Percentiles rank a stretch among this genome's conserved stretches.
Evolutionary conservation across 805 yeast species (phyloP).

Genomic region (Cyberlindnera galapagoensis): DNA sequence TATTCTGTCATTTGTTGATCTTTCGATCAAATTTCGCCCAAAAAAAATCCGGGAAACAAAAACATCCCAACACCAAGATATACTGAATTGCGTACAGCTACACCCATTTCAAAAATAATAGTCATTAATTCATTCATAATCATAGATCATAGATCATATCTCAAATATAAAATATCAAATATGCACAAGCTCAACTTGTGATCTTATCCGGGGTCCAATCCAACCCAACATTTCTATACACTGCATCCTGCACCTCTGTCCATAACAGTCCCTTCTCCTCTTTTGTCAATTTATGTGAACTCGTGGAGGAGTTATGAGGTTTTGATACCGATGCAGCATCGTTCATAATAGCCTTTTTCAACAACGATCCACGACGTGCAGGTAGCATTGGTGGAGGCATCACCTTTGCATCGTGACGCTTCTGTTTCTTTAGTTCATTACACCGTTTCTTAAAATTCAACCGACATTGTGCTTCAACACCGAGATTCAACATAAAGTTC

Average conservation of each 20-base stretch:
- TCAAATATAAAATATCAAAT: too few relatives aligned
- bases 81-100: too few relatives aligned
- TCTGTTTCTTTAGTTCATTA: conserved; percentile 37
- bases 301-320: conserved; percentile 3
- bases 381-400: conserved; percentile 1
- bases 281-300: conserved; percentile 31
- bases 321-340: conserved; percentile 15
- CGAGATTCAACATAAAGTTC: conserved; percentile 56
- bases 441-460: conserved; percentile 53
- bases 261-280: conserved; percentile 55
- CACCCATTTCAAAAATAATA: too few relatives aligned
- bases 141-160: too few relatives aligned
- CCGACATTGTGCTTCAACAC: conserved; percentile 67
- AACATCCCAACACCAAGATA: too few relatives aligned
- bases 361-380: conserved; percentile 12
- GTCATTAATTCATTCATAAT: too few relatives aligned
- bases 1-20: too few relatives aligned
- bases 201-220: conserved; percentile 49
- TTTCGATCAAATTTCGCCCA: conserved; percentile 1
- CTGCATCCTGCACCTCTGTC: conserved; percentile 56
- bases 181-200: conserved; percentile 9
- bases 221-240: conserved; percentile 52
- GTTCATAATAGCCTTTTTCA: conserved; percentile 29
- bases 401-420: conserved; percentile 26
- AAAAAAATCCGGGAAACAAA: too few relatives aligned